These are phyloP conservation scores for Sicyos baderoa DNA, from an alignment of 306 rosid genomes.

Conservation along the genomic window DNA sequence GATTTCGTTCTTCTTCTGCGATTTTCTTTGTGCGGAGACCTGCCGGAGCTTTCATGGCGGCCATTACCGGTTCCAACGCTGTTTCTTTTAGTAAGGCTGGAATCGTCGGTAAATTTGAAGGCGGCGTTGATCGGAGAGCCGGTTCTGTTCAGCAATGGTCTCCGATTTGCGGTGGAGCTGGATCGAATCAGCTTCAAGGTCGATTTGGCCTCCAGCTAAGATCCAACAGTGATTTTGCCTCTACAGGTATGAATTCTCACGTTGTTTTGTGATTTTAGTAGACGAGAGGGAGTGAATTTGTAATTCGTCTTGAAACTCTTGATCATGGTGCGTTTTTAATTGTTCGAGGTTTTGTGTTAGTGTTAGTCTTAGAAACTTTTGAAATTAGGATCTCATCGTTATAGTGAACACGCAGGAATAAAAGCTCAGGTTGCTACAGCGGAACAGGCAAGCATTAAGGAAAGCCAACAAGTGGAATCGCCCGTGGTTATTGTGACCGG, in stretches of 20 bases:
- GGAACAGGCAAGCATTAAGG: conserved; percentile 46
- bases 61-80: conserved; percentile 52
- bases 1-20: conserved; percentile 15
- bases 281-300: not conserved
- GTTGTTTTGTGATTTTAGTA: not conserved
- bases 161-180: conserved; percentile 24
- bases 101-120: conserved; percentile 26
- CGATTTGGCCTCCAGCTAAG: conserved; percentile 30
- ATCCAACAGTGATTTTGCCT: conserved; percentile 38
- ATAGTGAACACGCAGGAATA: conserved; percentile 35
- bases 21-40: conserved; percentile 24
- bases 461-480: conserved; percentile 46
- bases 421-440: conserved; percentile 75
- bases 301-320: not conserved
- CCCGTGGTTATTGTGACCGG: conserved; percentile 90
- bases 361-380: not conserved
- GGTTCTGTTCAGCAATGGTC: conserved; percentile 43
- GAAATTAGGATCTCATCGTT: not conserved
- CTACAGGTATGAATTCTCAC: conserved; percentile 33
- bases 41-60: conserved; percentile 47
- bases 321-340: no score
- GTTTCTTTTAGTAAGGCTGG: conserved; percentile 36
- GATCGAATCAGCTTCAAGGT: conserved; percentile 25
- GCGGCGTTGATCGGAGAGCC: conserved; percentile 22
- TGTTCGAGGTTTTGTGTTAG: not conserved